These are phyloP conservation scores for Vaccinium corymbosum DNA, from an alignment of 148 eudicot species.

Conservation along the genomic window DNA sequence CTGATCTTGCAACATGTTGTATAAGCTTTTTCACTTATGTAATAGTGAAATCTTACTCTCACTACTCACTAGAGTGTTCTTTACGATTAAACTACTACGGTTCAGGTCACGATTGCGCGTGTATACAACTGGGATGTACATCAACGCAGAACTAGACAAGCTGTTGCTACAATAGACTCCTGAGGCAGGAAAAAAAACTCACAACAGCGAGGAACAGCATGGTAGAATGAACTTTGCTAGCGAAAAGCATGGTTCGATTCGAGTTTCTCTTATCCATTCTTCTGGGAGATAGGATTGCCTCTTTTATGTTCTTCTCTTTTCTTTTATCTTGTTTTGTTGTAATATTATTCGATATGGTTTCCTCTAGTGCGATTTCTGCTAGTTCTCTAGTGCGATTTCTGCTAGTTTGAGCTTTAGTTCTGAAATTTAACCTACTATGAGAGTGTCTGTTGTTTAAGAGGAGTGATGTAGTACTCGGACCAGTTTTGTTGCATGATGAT, in stretches of 20 bases:
- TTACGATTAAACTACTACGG: not conserved
- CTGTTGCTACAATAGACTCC: slow-evolving; percentile 37
- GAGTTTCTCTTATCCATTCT: not conserved
- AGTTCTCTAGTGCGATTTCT: not conserved
- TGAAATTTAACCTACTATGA: not conserved
- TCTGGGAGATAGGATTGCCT: slow-evolving; percentile 3
- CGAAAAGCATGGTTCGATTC: not conserved
- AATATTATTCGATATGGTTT: not conserved
- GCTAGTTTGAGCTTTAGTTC: slow-evolving; percentile 5
- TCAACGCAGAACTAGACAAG: slow-evolving; percentile 66
- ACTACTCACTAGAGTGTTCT: not conserved
- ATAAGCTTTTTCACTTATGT: not conserved
- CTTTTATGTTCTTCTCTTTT: not conserved
- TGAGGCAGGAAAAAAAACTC: slow-evolving; percentile 19
- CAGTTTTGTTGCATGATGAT: slow-evolving; percentile 4
- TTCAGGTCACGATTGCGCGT: slow-evolving; percentile 89
- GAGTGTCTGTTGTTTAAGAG: not conserved
- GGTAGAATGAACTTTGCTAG: slow-evolving; percentile 6
- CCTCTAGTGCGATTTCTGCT: not conserved
- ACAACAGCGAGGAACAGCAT: not conserved
- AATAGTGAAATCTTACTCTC: not conserved
- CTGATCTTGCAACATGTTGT: not conserved
- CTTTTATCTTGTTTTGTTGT: not conserved
- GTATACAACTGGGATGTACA: slow-evolving; percentile 97
- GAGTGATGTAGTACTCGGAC: not conserved